Percentiles rank a stretch among this genome's conserved stretches.
These are phyloP conservation scores for Pseudofabraea citricarpa DNA, from an alignment of 2,329 filamentous ascomycete species.

Conservation along the genomic window DNA sequence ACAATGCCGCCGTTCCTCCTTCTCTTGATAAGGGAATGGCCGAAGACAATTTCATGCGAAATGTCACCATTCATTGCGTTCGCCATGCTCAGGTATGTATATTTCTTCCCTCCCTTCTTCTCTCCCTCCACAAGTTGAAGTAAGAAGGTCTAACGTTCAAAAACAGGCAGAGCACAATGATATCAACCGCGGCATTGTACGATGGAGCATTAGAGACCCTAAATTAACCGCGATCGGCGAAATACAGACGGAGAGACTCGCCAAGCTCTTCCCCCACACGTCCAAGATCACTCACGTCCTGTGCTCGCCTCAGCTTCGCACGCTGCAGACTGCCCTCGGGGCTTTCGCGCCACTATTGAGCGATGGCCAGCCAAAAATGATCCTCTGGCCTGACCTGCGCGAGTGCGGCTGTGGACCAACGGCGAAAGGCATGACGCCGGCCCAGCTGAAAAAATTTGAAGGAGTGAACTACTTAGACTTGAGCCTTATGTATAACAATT, in stretches of 20 bases:
- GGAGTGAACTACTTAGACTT: too few species aligned
- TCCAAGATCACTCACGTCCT: not conserved
- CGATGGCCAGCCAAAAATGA: not conserved
- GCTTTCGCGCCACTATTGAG: not conserved
- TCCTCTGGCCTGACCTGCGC: not conserved
- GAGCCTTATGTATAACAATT: too few species aligned
- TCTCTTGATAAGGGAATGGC: too few species aligned
- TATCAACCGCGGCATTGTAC: not conserved
- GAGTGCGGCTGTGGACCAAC: not conserved
- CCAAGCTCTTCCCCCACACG: not conserved
- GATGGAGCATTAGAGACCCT: not conserved
- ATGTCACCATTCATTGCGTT: not conserved
- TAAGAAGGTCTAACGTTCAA: too few species aligned
- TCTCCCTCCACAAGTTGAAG: too few species aligned
- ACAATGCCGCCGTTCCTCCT: too few species aligned
- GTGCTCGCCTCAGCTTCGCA: not conserved
- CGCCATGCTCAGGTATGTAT: not conserved
- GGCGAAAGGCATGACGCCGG: not conserved
- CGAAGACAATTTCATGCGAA: too few species aligned
- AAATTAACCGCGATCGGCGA: not conserved
- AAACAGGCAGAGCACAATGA: too few species aligned
- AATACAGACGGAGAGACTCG: not conserved
- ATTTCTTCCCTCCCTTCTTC: too few species aligned
- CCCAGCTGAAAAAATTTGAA: too few species aligned
- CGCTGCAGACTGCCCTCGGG: conserved; percentile 6